Evolutionary conservation across 2,329 filamentous ascomycete species (phyloP).

Genomic region (Sclerotinia trifoliorum): DNA sequence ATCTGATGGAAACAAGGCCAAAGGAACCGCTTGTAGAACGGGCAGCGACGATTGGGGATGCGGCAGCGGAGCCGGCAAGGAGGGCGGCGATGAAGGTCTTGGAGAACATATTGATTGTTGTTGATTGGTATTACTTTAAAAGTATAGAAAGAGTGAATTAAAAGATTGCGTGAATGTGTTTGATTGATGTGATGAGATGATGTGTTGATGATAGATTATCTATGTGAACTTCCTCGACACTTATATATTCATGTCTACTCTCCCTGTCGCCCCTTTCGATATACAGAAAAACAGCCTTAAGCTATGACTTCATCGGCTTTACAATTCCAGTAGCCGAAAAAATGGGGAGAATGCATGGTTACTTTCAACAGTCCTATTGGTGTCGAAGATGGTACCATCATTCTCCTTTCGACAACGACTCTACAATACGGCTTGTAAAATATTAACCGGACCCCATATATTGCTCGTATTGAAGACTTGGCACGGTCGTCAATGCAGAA

Average conservation of each 20-base stretch:
- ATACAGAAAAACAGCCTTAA: background rate
- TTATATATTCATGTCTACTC: constrained; percentile 12
- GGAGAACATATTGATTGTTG: constrained; percentile 23
- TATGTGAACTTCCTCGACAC: constrained; percentile 3
- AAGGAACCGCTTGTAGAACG: background rate
- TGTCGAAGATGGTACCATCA: constrained; percentile 5
- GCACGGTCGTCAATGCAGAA: background rate
- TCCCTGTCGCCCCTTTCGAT: background rate
- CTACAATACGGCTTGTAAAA: constrained; percentile 8
- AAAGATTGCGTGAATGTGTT: background rate
- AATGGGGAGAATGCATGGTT: background rate
- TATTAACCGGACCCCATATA: background rate
- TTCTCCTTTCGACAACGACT: background rate
- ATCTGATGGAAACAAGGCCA: constrained; percentile 27
- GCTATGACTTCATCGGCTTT: constrained; percentile 9
- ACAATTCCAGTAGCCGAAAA: background rate
- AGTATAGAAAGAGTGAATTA: background rate
- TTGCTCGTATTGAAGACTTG: constrained; percentile 6
- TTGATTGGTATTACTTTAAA: constrained; percentile 3
- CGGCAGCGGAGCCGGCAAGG: constrained; percentile 22
- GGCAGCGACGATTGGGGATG: constrained; percentile 15
- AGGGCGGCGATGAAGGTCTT: constrained; percentile 23
- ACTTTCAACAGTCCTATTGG: background rate
- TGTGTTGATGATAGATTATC: background rate
- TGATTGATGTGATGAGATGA: constrained; percentile 4